phyloP scores from a whole-genome alignment of 495 filamentous ascomycete genomes.

The Neurospora sp. region DNA sequence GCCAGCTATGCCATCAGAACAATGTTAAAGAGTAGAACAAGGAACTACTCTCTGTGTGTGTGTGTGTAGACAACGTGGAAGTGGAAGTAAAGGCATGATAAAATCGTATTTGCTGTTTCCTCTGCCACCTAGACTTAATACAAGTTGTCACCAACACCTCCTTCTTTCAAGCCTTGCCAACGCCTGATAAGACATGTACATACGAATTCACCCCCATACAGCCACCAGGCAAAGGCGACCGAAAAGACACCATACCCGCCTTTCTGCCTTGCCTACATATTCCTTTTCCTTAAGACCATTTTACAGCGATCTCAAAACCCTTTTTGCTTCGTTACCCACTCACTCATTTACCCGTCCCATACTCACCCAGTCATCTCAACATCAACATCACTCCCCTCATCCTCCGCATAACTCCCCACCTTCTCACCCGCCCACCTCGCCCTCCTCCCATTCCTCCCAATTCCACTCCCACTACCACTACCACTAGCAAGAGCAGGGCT shows the following conservation, averaged over 20 bases:
- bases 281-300: not conserved
- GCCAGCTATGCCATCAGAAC: not conserved
- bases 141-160: not conserved
- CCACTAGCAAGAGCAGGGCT: not conserved
- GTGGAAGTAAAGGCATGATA: not conserved
- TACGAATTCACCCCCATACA: not conserved
- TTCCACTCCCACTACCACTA: not conserved
- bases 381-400: conserved; percentile 20
- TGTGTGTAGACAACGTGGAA: not conserved
- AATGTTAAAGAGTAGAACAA: not conserved
- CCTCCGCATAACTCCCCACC: conserved; percentile 32
- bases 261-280: not conserved
- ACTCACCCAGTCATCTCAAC: conserved; percentile 1
- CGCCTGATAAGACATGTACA: not conserved
- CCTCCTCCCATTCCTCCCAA: not conserved
- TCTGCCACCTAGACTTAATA: not conserved
- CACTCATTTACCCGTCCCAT: not conserved
- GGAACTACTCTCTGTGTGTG: not conserved
- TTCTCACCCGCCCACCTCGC: conserved; percentile 16
- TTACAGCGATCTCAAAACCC: not conserved
- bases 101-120: not conserved
- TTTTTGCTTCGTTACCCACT: not conserved
- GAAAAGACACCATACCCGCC: not conserved
- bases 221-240: not conserved
- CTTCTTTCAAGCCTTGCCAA: not conserved